Evolutionary conservation across 306 rosid genomes (phyloP).

Genomic region (Trifolium pratense): DNA sequence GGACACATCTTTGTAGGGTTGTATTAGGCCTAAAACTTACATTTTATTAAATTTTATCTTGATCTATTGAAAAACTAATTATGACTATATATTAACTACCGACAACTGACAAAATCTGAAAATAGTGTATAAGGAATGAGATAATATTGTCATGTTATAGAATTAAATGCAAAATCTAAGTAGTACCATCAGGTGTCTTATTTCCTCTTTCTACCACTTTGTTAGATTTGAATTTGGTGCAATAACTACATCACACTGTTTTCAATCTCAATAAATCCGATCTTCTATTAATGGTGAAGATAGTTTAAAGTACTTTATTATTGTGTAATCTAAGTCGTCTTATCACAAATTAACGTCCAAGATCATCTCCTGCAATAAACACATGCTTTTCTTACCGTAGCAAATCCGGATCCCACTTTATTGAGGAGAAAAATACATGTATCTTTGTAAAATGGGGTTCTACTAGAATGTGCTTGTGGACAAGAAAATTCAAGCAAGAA

Average conservation of each 20-base stretch:
- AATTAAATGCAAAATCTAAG: not conserved
- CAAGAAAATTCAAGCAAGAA: not conserved
- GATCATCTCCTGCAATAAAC: not conserved
- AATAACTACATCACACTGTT: no score
- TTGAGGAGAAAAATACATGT: not conserved
- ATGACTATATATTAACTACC: not conserved
- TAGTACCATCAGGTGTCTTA: not conserved
- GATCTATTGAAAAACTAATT: not conserved
- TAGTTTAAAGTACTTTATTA: not conserved
- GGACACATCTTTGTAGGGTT: no score
- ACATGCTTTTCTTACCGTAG: not conserved
- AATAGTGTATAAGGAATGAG: not conserved
- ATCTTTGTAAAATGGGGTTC: slow-evolving; percentile 41
- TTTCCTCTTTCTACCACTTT: not conserved
- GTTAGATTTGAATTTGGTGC: no score
- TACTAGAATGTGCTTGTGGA: not conserved
- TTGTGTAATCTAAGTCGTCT: not conserved
- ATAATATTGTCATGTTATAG: not conserved
- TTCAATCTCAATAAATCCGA: no score
- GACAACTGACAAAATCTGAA: not conserved
- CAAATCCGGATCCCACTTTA: not conserved
- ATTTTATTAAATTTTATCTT: not conserved
- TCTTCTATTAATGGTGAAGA: no score
- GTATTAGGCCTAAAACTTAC: not conserved
- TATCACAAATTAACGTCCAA: not conserved